A percentile compares a stretch with the other conserved stretches of the same genome.
Conservation (phyloP, 2,329 filamentous ascomycete genomes). For the Diaporthe velutina region DNA sequence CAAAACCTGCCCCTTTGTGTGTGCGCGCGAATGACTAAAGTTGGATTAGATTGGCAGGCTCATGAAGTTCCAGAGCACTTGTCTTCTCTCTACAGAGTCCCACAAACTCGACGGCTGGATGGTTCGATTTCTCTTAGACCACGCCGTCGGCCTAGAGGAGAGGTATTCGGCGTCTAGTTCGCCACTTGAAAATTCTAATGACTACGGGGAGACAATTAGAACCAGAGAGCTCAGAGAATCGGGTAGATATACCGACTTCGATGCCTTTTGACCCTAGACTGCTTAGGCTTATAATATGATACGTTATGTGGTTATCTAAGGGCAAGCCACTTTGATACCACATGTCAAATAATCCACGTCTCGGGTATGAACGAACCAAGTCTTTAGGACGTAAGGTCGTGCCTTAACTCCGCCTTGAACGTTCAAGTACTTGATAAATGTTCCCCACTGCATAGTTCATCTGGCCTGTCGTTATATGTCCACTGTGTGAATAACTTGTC, state of each 20-base stretch:
- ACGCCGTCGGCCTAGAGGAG: neutral
- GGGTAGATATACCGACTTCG: neutral
- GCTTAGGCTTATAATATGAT: too few species aligned
- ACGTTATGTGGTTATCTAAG: too few species aligned
- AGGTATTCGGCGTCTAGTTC: neutral
- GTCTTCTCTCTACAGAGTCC: neutral
- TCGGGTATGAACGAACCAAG: too few species aligned
- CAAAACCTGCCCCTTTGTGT: neutral
- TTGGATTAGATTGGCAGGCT: neutral
- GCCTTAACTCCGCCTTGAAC: too few species aligned
- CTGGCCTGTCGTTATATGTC: too few species aligned
- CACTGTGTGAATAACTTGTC: too few species aligned
- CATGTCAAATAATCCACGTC: too few species aligned
- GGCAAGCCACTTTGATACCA: too few species aligned
- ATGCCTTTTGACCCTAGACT: neutral
- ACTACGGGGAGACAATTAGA: neutral
- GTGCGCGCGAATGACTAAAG: neutral
- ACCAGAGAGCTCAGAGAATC: neutral
- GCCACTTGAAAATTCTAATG: neutral
- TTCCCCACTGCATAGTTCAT: too few species aligned
- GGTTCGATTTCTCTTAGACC: neutral
- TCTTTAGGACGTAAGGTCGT: too few species aligned
- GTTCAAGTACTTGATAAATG: too few species aligned
- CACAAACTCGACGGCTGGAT: neutral
- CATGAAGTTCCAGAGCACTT: neutral